Conservation (phyloP, 2,329 filamentous ascomycete species). For the Byssochlamys sp. region DNA sequence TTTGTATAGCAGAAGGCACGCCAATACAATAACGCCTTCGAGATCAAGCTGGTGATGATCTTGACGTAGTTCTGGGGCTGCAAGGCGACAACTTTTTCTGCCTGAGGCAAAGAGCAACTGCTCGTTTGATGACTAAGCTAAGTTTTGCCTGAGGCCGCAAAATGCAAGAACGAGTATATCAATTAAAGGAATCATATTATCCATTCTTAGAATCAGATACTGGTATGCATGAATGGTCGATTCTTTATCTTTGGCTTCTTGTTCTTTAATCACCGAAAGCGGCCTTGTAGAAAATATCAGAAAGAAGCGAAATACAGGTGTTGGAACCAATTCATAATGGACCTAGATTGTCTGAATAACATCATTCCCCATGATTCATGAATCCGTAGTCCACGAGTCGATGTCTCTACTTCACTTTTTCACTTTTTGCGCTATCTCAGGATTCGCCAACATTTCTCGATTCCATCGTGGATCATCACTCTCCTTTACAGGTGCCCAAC, state of each 20-base stretch:
- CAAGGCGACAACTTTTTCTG: not conserved
- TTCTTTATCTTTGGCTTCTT: too few species aligned
- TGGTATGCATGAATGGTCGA: too few species aligned
- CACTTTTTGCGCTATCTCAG: conserved; percentile 7
- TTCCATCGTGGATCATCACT: conserved; percentile 15
- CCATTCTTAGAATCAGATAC: too few species aligned
- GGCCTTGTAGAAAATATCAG: too few species aligned
- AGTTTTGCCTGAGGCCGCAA: not conserved
- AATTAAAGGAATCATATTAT: too few species aligned
- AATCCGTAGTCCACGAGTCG: not conserved
- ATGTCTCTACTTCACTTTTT: conserved; percentile 5
- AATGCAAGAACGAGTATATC: too few species aligned
- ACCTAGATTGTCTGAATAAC: not conserved
- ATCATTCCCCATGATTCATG: not conserved
- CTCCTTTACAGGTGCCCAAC: conserved; percentile 12
- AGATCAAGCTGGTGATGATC: not conserved
- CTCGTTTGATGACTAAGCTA: not conserved
- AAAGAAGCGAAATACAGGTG: not conserved
- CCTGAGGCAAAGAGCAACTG: not conserved
- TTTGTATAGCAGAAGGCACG: not conserved
- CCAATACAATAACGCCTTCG: not conserved
- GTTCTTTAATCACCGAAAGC: too few species aligned
- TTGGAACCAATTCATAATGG: not conserved
- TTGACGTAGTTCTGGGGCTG: not conserved
- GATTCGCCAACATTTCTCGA: conserved; percentile 9